Conservation (phyloP, 202 grass and related monocot genomes). For the Saccharum hybrid region DNA sequence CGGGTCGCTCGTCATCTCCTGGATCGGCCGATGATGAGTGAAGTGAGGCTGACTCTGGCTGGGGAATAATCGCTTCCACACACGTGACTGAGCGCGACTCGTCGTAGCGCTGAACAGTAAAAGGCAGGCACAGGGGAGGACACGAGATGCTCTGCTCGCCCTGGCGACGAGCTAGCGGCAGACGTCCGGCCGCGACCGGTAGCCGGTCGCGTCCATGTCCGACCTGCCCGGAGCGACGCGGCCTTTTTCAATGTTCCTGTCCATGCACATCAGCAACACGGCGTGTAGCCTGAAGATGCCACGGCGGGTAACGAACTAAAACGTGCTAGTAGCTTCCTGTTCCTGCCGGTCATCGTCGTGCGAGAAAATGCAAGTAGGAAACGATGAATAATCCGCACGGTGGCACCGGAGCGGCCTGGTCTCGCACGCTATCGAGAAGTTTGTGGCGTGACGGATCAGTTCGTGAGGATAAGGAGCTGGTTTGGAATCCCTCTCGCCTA, state of each 20-base stretch:
- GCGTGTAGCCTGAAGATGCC: neutral
- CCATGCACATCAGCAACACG: neutral
- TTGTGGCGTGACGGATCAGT: neutral
- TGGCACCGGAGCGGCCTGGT: neutral
- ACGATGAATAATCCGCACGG: neutral
- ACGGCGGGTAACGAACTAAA: neutral
- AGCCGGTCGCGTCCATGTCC: neutral
- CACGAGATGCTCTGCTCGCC: neutral
- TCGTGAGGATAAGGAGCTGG: neutral
- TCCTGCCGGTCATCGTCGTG: neutral
- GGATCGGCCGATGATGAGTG: neutral
- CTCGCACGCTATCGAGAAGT: slow-evolving; percentile 19
- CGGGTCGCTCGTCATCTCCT: neutral
- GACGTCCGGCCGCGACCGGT: neutral
- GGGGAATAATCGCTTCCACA: slow-evolving; percentile 39
- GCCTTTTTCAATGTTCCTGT: neutral
- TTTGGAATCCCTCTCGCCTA: neutral
- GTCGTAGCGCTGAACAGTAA: slow-evolving; percentile 10
- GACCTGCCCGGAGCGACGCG: neutral
- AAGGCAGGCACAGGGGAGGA: neutral
- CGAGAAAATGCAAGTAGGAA: neutral
- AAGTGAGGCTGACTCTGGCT: neutral
- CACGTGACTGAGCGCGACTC: neutral
- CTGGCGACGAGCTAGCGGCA: neutral
- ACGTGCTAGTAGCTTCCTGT: neutral